Percentiles rank a stretch among this genome's conserved stretches.
These are phyloP conservation scores for Leccinum fuscescens DNA, from an alignment of 1,284 basidiomycete species.

Conservation along the genomic window DNA sequence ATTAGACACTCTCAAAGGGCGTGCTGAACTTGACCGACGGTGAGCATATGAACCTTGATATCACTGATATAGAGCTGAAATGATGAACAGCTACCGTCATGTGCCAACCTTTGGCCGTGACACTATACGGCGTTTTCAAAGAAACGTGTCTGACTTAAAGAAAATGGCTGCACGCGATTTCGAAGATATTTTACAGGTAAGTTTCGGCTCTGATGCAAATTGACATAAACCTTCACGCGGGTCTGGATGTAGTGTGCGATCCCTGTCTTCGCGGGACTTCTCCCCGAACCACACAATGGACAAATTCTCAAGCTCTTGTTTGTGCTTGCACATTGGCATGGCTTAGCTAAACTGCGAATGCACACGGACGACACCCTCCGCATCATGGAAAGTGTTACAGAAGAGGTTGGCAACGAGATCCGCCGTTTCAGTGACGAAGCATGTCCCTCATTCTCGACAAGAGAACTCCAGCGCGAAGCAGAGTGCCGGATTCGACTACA, in stretches of 20 bases:
- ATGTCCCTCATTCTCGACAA: background rate
- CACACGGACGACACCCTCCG: background rate
- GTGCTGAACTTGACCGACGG: background rate
- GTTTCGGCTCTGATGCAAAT: background rate
- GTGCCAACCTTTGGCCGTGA: background rate
- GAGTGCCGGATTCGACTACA: background rate
- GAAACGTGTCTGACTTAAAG: background rate
- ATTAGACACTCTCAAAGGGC: background rate
- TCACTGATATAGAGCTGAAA: no score
- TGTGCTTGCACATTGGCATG: background rate
- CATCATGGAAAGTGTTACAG: background rate
- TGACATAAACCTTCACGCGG: background rate
- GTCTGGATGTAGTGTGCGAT: background rate
- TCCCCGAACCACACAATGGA: background rate
- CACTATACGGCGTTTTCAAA: background rate
- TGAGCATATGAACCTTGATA: background rate
- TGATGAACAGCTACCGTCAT: background rate
- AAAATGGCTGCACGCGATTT: background rate
- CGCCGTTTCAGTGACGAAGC: background rate
- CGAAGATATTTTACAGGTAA: background rate
- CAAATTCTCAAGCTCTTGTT: background rate
- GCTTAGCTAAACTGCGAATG: background rate
- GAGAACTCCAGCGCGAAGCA: background rate
- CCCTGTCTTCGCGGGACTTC: background rate
- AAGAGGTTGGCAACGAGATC: background rate